Evolutionary conservation across 2,329 filamentous ascomycete species (phyloP).

Genomic region (Cadophora sp.): DNA sequence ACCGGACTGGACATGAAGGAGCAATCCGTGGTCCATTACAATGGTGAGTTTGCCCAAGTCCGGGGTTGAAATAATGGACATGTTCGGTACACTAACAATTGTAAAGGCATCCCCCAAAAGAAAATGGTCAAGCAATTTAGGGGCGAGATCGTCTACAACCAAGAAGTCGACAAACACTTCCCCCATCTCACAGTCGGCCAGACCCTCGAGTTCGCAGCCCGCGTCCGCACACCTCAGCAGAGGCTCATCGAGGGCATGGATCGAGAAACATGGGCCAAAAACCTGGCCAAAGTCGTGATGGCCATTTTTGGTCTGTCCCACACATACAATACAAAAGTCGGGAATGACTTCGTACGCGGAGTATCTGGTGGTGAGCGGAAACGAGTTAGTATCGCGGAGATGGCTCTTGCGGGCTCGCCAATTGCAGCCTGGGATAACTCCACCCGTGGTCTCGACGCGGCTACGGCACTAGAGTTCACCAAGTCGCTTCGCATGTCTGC

Average conservation of each 20-base stretch:
- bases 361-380: conserved; percentile 77
- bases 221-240: conserved; percentile 70
- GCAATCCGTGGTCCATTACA: conserved; percentile 63
- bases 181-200: conserved; percentile 77
- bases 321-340: conserved; percentile 75
- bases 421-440: conserved; percentile 44
- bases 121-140: conserved; percentile 66
- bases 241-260: conserved; percentile 61
- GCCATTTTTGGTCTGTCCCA: conserved; percentile 76
- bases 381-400: conserved; percentile 83
- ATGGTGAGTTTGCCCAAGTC: conserved; percentile 53
- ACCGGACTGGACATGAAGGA: conserved; percentile 61
- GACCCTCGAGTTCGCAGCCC: conserved; percentile 76
- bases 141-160: conserved; percentile 75
- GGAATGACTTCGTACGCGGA: conserved; percentile 74
- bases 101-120: conserved; percentile 54
- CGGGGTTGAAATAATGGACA: too few relatives aligned
- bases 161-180: conserved; percentile 79
- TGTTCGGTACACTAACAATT: conserved; percentile 52
- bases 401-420: conserved; percentile 63
- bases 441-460: conserved; percentile 76
- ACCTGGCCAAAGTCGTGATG: conserved; percentile 64
- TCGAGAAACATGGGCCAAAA: conserved; percentile 56
- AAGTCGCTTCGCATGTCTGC: conserved; percentile 69
- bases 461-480: conserved; percentile 77